A percentile compares a stretch with the other conserved stretches of the same genome.
Evolutionary conservation across 139 green algal genomes (phyloP).

Genomic region (Chlamydomonas sp.): DNA sequence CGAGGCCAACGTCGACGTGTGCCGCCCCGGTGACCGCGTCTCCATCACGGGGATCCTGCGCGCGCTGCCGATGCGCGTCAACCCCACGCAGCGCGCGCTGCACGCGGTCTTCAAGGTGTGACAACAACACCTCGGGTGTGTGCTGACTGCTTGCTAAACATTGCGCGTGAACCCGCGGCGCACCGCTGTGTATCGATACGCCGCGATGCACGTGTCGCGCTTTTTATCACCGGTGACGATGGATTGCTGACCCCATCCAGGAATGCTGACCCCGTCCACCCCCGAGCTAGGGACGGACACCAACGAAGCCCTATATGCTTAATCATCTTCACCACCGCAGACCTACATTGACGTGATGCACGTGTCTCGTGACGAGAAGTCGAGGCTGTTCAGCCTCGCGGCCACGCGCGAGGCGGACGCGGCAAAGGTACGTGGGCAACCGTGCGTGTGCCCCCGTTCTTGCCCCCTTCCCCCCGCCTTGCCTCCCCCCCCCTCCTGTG

Average conservation of each 20-base stretch:
- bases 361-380: slow-evolving; percentile 47
- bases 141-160: too few species aligned
- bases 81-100: slow-evolving; percentile 38
- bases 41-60: slow-evolving; percentile 53
- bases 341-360: slow-evolving; percentile 91
- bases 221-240: too few species aligned
- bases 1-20: slow-evolving; percentile 75
- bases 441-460: background rate
- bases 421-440: background rate
- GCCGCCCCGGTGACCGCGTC: slow-evolving; percentile 59
- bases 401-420: background rate
- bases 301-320: too few species aligned
- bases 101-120: slow-evolving; percentile 59
- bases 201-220: slow-evolving; percentile 79
- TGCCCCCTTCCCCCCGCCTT: too few species aligned
- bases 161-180: slow-evolving; percentile 18
- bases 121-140: too few species aligned
- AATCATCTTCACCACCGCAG: background rate
- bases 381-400: slow-evolving; percentile 45
- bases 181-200: slow-evolving; percentile 31
- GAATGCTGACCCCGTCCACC: too few species aligned
- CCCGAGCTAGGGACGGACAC: too few species aligned
- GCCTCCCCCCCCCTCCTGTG: too few species aligned
- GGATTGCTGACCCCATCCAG: too few species aligned
- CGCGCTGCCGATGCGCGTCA: slow-evolving; percentile 57